Percentiles rank a stretch among this genome's conserved stretches.
These are phyloP conservation scores for Trypanosoma theileri DNA, from an alignment of 208 protist species.

Conservation along the genomic window DNA sequence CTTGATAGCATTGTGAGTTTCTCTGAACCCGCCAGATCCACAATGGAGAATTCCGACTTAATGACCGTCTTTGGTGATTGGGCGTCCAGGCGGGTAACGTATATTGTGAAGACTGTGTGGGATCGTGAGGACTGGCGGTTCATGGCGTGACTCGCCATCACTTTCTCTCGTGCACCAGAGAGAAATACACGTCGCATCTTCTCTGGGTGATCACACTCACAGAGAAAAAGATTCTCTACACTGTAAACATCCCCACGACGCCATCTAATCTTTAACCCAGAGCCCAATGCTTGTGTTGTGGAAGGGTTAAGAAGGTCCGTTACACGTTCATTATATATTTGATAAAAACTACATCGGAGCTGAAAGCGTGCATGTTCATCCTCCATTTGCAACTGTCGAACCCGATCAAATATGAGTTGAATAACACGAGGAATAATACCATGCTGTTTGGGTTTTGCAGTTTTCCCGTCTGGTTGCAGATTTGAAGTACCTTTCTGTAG, in stretches of 20 bases:
- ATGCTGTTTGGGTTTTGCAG: conserved; percentile 41
- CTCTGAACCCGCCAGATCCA: conserved; percentile 93
- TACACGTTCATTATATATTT: conserved; percentile 92
- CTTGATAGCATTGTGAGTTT: conserved; percentile 59
- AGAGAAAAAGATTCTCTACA: conserved; percentile 89
- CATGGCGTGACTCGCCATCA: conserved; percentile 80
- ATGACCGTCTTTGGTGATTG: conserved; percentile 35
- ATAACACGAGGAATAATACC: conserved; percentile 81
- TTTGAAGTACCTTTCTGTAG: conserved; percentile 7
- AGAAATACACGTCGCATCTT: conserved; percentile 81
- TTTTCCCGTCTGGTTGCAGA: not conserved
- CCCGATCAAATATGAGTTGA: conserved; percentile 78
- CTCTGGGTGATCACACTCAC: conserved; percentile 56
- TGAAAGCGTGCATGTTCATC: conserved; percentile 47
- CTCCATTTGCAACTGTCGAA: conserved; percentile 39
- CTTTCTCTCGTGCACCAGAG: conserved; percentile 69
- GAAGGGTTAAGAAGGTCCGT: conserved; percentile 72
- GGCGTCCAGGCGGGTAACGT: conserved; percentile 60
- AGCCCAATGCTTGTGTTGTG: not conserved
- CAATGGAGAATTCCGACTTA: conserved; percentile 79
- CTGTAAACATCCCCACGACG: conserved; percentile 65
- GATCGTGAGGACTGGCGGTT: conserved; percentile 86
- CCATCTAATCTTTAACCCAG: conserved; percentile 63
- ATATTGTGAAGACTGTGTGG: conserved; percentile 90
- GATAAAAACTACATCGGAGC: conserved; percentile 87